phyloP scores from a whole-genome alignment of 2,329 filamentous ascomycete genomes.

The Exserohilum turcica region DNA sequence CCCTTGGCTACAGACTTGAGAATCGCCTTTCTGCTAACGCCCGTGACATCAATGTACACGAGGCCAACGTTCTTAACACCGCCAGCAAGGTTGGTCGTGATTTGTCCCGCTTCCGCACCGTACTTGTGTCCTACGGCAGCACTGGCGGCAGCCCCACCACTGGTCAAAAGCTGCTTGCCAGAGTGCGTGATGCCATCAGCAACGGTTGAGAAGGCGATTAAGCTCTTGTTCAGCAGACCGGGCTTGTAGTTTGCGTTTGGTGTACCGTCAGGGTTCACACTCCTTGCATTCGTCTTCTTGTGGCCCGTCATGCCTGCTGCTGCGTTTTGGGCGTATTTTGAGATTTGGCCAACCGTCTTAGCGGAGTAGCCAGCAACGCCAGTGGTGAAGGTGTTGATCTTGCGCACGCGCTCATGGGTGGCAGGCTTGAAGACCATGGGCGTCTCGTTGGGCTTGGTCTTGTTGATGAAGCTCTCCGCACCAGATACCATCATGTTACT shows the following conservation, averaged over 20 bases:
- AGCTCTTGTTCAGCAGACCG: slow-evolving; percentile 88
- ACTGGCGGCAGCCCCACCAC: slow-evolving; percentile 77
- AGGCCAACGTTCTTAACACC: slow-evolving; percentile 95
- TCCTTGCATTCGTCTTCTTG: slow-evolving; percentile 62
- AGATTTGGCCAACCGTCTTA: slow-evolving; percentile 84
- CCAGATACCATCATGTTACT: slow-evolving; percentile 76
- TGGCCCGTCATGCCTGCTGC: slow-evolving; percentile 76
- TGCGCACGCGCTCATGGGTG: slow-evolving; percentile 83
- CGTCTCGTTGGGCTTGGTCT: slow-evolving; percentile 75
- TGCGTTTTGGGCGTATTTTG: slow-evolving; percentile 84
- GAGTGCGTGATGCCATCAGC: slow-evolving; percentile 92
- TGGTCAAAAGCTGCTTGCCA: slow-evolving; percentile 75
- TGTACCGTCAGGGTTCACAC: slow-evolving; percentile 73
- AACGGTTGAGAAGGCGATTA: slow-evolving; percentile 95
- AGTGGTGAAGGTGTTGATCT: slow-evolving; percentile 84
- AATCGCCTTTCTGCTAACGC: slow-evolving; percentile 85
- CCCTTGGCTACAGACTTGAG: slow-evolving; percentile 94
- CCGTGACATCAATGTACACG: slow-evolving; percentile 95
- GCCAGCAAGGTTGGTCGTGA: slow-evolving; percentile 76
- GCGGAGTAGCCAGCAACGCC: slow-evolving; percentile 79
- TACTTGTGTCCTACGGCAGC: slow-evolving; percentile 89
- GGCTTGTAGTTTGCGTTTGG: slow-evolving; percentile 74
- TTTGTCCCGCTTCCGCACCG: slow-evolving; percentile 79
- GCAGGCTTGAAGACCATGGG: slow-evolving; percentile 86
- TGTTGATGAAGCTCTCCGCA: slow-evolving; percentile 80